These are phyloP conservation scores for Thielaviopsis populi DNA, from an alignment of 2,329 filamentous ascomycete species.

Conservation along the genomic window DNA sequence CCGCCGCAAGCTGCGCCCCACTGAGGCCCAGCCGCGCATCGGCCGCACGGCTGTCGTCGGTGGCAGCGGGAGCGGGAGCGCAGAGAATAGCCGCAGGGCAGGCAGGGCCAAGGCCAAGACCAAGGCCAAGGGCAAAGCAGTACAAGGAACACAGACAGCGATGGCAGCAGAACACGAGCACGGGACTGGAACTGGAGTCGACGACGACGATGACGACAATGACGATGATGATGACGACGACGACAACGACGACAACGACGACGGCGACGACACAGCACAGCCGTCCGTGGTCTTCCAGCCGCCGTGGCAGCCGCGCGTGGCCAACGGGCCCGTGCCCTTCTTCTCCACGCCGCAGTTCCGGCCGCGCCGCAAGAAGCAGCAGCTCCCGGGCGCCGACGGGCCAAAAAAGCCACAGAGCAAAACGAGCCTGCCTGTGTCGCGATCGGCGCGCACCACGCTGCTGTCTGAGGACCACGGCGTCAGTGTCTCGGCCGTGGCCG, in stretches of 20 bases:
- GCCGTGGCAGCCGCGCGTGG: constrained; percentile 19
- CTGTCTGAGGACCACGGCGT: constrained; percentile 15
- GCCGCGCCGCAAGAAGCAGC: constrained; percentile 13
- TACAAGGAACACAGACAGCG: not conserved
- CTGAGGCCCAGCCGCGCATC: not conserved
- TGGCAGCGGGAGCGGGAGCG: not conserved
- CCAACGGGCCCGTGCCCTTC: constrained; percentile 9
- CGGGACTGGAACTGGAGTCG: not conserved
- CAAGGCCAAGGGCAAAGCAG: not conserved
- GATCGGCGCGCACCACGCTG: constrained; percentile 11
- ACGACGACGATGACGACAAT: no score
- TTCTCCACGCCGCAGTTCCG: constrained; percentile 15
- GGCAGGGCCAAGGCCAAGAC: not conserved
- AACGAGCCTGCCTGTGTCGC: constrained; percentile 10
- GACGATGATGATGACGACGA: no score
- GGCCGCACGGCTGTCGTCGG: not conserved
- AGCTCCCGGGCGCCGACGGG: constrained; percentile 3
- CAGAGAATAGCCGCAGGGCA: no score
- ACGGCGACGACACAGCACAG: constrained; percentile 17
- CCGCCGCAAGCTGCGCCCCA: constrained; percentile 11
- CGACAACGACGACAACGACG: not conserved
- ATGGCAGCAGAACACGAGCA: not conserved
- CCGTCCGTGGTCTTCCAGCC: constrained; percentile 24
- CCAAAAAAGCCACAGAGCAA: constrained; percentile 4
- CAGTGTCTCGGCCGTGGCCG: constrained; percentile 9